Evolutionary conservation across 2,329 filamentous ascomycete genomes (phyloP), one percentile per base, ranked within the genome.

Genomic region (Neofusicoccum parvum): DNA sequence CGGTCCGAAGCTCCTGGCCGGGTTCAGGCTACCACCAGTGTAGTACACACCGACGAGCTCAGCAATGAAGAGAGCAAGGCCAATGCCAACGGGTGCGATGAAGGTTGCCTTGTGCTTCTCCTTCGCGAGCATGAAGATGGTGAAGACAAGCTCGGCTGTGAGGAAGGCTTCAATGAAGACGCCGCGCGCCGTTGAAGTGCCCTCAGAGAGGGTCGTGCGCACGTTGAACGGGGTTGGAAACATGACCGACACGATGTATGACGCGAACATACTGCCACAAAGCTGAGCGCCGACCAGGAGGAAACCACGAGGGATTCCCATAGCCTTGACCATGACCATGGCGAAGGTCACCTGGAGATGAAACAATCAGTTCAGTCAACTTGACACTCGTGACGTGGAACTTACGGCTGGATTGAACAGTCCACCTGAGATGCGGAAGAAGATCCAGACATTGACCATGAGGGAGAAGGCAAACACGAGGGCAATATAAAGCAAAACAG

Each of bases 51-150:
- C 83, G 3, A 80, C 77, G 58, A 87, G 68, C 65, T 87, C 82
- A 0, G 80, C 80, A 49, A 92, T 83, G 74, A 92, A 92, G 62
- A 92, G 82, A 0, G 89, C 82, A 2, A 92, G 76, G 1, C 91
- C 91, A 69, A 93, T 91, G 12, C 88, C 89, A 3, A 92, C 79
- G 0, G 90, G 90, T 0, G 90, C 90, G 1, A 92, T 78, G 72
- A 84, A 91, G 0, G 90, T 92, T 2, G 87, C 86, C 50, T 88
- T 87, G 75, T 92, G 89, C 78, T 92, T 92, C 74, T 92, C 89
- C 3, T 87, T 86, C 0, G 89, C 89, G 50, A 92, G 81, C 85
- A 92, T 89, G 70, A 79, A 78, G 56, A 80, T 78, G 2, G 76
- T 78, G 62, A 80, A 79, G 64, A 79, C 74, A 49, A 80, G 75